phyloP scores from a whole-genome alignment of 1,284 basidiomycete genomes.

The Fomitopsis palustris region DNA sequence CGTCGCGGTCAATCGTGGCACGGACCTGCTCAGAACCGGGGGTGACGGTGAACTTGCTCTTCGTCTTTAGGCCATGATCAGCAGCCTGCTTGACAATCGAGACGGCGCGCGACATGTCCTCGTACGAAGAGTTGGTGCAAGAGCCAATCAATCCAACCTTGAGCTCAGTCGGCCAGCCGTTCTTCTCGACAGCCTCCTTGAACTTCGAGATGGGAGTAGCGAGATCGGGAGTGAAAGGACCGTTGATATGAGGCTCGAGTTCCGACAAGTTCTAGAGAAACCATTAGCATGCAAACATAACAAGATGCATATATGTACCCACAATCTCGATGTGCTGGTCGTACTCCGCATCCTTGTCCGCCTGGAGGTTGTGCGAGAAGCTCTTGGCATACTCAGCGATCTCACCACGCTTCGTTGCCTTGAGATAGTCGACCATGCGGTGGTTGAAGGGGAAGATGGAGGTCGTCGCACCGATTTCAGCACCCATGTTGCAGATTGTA shows the following conservation, averaged over 20 bases:
- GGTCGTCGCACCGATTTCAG: conserved; percentile 98
- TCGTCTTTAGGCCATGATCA: conserved; percentile 83
- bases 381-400: conserved; percentile 89
- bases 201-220: conserved; percentile 97
- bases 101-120: conserved; percentile 98
- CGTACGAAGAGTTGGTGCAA: conserved; percentile 99
- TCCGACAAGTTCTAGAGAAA: conserved; percentile 78
- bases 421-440: conserved; percentile 92
- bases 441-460: conserved; percentile 98
- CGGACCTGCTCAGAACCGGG: conserved; percentile 98
- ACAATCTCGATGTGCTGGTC: conserved; percentile 94
- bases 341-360: conserved; percentile 90
- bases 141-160: conserved; percentile 98
- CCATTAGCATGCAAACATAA: neutral
- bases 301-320: conserved; percentile 26
- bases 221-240: conserved; percentile 96
- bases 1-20: conserved; percentile 96
- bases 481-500: conserved; percentile 99
- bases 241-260: conserved; percentile 99
- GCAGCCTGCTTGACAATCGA: conserved; percentile 90
- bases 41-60: conserved; percentile 96
- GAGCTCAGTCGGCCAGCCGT: conserved; percentile 95
- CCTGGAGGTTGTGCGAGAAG: conserved; percentile 90
- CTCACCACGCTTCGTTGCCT: conserved; percentile 87
- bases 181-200: conserved; percentile 88